Evolutionary conservation across 768 basidiomycete species (phyloP).

Genomic region (Antrodiella citrinella): DNA sequence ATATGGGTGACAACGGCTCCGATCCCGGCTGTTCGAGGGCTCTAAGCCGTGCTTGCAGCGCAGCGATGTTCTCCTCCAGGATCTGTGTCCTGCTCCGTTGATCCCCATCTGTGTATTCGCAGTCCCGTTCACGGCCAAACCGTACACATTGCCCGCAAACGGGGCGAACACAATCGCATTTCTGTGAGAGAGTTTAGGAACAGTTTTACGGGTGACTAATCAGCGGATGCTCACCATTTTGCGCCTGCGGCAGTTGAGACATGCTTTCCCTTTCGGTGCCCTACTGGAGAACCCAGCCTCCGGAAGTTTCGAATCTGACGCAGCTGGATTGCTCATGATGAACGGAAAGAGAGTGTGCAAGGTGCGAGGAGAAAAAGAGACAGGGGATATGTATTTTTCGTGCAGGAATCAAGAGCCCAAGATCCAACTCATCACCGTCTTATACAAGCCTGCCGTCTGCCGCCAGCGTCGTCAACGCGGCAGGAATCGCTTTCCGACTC

Average conservation of each 20-base stretch:
- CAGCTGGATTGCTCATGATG: neutral
- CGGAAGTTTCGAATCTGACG: neutral
- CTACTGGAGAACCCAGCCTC: constrained; percentile 1
- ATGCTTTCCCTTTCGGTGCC: constrained; percentile 21
- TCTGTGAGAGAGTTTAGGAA: constrained; percentile 27
- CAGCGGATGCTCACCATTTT: constrained; percentile 14
- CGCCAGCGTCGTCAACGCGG: neutral
- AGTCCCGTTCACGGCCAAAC: constrained; percentile 45
- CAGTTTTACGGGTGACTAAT: neutral
- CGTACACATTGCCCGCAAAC: constrained; percentile 56
- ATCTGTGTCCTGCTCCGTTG: constrained; percentile 52
- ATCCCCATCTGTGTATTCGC: constrained; percentile 64
- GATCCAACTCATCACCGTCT: neutral
- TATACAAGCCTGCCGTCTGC: neutral
- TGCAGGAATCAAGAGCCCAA: neutral
- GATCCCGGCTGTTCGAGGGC: constrained; percentile 17
- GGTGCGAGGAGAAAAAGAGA: neutral
- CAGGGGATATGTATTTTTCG: no score
- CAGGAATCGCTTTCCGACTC: no score
- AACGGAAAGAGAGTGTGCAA: neutral
- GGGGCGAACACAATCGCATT: constrained; percentile 61
- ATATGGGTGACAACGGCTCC: constrained; percentile 8
- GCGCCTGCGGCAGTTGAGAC: constrained; percentile 20
- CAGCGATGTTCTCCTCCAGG: constrained; percentile 52
- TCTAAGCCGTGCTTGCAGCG: constrained; percentile 44